phyloP scores from a whole-genome alignment of 257 asterid genomes.

The Ajuga chamaepitys region DNA sequence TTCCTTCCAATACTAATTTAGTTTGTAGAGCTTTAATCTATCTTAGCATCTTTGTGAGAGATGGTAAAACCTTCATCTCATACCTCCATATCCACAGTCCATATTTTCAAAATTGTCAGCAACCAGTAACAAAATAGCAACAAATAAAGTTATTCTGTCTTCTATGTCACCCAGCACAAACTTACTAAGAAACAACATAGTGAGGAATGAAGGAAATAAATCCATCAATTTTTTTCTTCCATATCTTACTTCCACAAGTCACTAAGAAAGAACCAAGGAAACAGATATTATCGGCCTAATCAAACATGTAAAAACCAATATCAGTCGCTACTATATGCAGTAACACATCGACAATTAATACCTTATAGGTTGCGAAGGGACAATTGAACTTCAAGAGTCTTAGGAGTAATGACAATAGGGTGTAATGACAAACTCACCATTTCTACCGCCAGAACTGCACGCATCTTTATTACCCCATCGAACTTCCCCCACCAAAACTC shows the following conservation, averaged over 20 bases:
- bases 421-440: slow-evolving; percentile 25
- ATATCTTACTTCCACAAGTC: background rate
- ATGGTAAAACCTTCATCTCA: slow-evolving; percentile 2
- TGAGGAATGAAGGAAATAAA: background rate
- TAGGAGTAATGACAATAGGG: background rate
- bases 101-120: background rate
- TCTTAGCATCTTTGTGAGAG: background rate
- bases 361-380: background rate
- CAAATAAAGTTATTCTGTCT: background rate
- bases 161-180: background rate
- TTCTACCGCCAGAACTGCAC: slow-evolving; percentile 27
- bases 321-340: background rate
- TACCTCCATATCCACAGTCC: background rate
- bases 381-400: background rate
- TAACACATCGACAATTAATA: background rate
- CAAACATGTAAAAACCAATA: background rate
- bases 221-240: background rate
- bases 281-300: background rate
- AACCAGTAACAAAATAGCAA: background rate
- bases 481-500: slow-evolving; percentile 31
- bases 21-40: background rate
- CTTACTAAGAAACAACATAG: background rate
- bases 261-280: background rate
- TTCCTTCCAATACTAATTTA: background rate
- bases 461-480: slow-evolving; percentile 34